A percentile compares a stretch with the other conserved stretches of the same genome.
Evolutionary conservation across 176 grass and related monocot genomes (phyloP).

Genomic region (Eragrostis curvula): DNA sequence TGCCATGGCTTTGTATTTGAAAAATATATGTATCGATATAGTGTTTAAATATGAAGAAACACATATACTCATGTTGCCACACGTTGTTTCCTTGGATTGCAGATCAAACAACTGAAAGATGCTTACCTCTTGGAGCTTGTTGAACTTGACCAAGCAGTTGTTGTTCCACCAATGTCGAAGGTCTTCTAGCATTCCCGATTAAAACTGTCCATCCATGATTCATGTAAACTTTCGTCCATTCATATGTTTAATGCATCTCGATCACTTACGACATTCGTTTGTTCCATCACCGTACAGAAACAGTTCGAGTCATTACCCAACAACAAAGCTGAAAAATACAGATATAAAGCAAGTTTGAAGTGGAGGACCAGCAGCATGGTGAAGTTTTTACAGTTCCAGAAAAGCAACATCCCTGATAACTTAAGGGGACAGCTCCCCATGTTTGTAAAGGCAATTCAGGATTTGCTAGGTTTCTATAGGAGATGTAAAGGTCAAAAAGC

Average conservation of each 20-base stretch:
- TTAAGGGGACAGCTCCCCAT: background rate
- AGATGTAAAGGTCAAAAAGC: background rate
- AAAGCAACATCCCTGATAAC: conserved; percentile 2
- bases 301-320: conserved; percentile 7
- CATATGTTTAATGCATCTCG: background rate
- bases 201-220: background rate
- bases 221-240: background rate
- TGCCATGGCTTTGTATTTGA: too few species aligned
- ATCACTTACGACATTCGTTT: background rate
- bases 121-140: conserved; percentile 12
- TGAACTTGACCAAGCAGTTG: background rate
- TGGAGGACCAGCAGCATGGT: background rate
- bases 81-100: background rate
- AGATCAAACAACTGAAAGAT: conserved; percentile 12
- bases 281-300: conserved; percentile 28
- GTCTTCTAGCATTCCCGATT: conserved; percentile 18
- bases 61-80: background rate
- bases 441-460: background rate
- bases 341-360: background rate
- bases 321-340: background rate
- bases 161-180: conserved; percentile 23
- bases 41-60: background rate
- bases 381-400: conserved; percentile 13
- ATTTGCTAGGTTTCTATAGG: background rate
- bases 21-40: too few species aligned